These are phyloP conservation scores for Moesziomyces sp. DNA, from an alignment of 1,284 basidiomycete genomes.

Conservation along the genomic window DNA sequence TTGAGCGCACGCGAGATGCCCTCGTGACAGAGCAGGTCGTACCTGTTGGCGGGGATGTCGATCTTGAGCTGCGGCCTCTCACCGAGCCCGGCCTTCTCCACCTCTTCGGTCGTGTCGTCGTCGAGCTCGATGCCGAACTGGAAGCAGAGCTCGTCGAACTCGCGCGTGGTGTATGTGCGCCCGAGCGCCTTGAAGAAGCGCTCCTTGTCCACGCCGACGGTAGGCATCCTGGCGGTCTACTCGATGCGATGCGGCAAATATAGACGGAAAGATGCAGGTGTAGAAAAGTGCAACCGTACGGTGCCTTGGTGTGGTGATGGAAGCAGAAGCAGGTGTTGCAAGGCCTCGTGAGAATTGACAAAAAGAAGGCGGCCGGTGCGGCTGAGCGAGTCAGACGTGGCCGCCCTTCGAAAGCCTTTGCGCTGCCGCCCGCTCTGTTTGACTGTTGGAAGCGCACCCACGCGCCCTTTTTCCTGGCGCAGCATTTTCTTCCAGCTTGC, in stretches of 20 bases:
- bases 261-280: conserved; percentile 2
- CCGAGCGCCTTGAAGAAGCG: conserved; percentile 90
- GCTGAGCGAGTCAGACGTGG: no score
- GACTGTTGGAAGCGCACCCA: conserved; percentile 1
- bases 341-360: no score
- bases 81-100: conserved; percentile 78
- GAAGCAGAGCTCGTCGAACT: conserved; percentile 95
- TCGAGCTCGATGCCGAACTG: conserved; percentile 97
- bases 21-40: conserved; percentile 96
- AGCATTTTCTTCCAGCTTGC: no score
- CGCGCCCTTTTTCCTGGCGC: neutral
- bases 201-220: conserved; percentile 92
- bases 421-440: no score
- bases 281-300: neutral
- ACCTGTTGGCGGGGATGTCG: conserved; percentile 95
- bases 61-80: conserved; percentile 96
- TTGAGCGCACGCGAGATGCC: conserved; percentile 89
- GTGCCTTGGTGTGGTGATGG: no score
- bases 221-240: conserved; percentile 77
- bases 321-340: no score
- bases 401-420: no score
- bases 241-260: neutral
- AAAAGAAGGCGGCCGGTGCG: no score
- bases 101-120: conserved; percentile 94
- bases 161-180: conserved; percentile 78